Percentiles rank a stretch among this genome's conserved stretches.
Evolutionary conservation across 805 yeast genomes (phyloP).

Genomic region (Nakazawaea ishiwadae): DNA sequence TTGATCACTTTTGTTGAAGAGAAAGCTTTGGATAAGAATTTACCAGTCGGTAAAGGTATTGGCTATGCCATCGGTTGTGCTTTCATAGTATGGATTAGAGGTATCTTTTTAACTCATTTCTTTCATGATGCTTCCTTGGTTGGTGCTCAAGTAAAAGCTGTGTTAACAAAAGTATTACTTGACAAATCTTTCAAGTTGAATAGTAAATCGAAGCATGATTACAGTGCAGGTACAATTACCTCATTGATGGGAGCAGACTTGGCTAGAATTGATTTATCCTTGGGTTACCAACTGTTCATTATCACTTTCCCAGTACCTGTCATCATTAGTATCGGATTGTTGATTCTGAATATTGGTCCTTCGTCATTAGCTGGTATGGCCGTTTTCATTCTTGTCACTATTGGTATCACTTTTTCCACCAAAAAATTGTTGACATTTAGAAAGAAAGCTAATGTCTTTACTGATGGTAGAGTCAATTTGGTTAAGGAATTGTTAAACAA

Average conservation of each 20-base stretch:
- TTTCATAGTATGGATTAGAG: conserved; percentile 44
- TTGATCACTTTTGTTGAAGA: conserved; percentile 59
- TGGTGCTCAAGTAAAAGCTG: conserved; percentile 70
- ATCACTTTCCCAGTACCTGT: conserved; percentile 61
- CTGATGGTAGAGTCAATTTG: conserved; percentile 72
- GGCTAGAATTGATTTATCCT: conserved; percentile 70
- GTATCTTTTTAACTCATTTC: conserved; percentile 52
- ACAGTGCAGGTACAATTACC: conserved; percentile 68
- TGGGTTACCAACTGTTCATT: conserved; percentile 63
- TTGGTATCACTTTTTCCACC: conserved; percentile 39
- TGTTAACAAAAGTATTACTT: conserved; percentile 62
- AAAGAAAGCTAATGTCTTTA: conserved; percentile 49
- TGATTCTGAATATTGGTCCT: conserved; percentile 66
- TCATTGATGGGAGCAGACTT: conserved; percentile 79
- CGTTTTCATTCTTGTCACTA: conserved; percentile 45
- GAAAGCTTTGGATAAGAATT: conserved; percentile 36
- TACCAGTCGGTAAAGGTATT: conserved; percentile 54
- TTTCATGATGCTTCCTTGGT: conserved; percentile 54
- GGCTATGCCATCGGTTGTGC: conserved; percentile 77
- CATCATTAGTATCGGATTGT: conserved; percentile 56
- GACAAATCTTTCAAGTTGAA: conserved; percentile 62
- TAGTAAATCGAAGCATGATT: conserved; percentile 55
- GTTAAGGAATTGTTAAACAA: conserved; percentile 77
- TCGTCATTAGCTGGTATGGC: conserved; percentile 70
- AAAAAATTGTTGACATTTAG: conserved; percentile 50